Evolutionary conservation across 345 rosid genomes (phyloP), one percentile per base, ranked within the genome.

Genomic region (Dipteronia dyeriana): DNA sequence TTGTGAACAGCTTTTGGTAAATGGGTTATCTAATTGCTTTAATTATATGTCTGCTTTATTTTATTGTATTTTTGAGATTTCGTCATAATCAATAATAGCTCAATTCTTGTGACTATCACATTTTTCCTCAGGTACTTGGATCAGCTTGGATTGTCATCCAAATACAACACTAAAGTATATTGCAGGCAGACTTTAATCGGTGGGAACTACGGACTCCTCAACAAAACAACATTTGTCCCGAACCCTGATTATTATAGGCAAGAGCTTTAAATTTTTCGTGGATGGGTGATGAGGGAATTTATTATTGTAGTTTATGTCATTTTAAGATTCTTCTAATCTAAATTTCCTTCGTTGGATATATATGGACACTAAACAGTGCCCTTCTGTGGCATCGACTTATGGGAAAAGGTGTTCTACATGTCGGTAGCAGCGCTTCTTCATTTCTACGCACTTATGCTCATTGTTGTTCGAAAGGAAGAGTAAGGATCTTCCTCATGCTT

Each of bases 241-340:
- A 91, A 92, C 78, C 99, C 98, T 4, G 98, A 96, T 85, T 96
- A 96, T 88, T 96, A 92, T 87, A 91, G 99, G 99, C 83, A 81
- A 89, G 91, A 54, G 47, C 81, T 26, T 14, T 39, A 31, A 34
- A 66, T 63, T 62, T 38, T 7, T 20, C 11, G 1, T 56, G 4
- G 67, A 72, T 49, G 31, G 53, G 39, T 5, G 43, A 39, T 2
- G 23, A 66, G 49, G 45, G 9, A 38, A 67, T 3, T 43, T 60
- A 17, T 74, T 19, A 45, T 8, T 9, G 68, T 45, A 61, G 3
- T 43, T 74, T 43, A 45, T 29, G 41, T 63, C 25, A 6, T 14
- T 12, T 62, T 62, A 51, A 16, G 14, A 26, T 43, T 66, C 56
- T 7, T 70, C 84, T 78, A 76, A 84, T 71, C 51, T 41, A 19